phyloP scores from a whole-genome alignment of 805 yeast species.

The Myxozyma geophila region DNA sequence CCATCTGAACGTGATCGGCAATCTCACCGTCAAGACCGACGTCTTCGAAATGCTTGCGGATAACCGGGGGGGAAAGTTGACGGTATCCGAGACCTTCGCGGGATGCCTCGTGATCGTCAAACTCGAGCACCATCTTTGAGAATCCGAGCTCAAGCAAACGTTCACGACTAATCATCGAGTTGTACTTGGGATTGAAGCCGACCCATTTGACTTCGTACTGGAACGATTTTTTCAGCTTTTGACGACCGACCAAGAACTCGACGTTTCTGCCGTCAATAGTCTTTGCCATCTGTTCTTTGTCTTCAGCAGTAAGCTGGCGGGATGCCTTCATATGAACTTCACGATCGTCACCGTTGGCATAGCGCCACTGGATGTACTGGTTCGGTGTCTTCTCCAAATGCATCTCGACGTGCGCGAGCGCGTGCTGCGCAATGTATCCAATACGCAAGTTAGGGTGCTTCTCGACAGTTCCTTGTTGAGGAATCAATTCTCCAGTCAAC shows the following conservation, averaged over 20 bases:
- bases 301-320: constrained; percentile 80
- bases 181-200: constrained; percentile 76
- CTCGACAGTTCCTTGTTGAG: constrained; percentile 87
- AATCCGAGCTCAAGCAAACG: constrained; percentile 80
- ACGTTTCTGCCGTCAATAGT: constrained; percentile 79
- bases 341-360: constrained; percentile 96
- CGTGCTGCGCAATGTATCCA: constrained; percentile 98
- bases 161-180: constrained; percentile 92
- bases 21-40: constrained; percentile 97
- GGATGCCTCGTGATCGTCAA: constrained; percentile 98
- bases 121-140: constrained; percentile 88
- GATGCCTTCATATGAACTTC: constrained; percentile 93
- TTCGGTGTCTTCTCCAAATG: constrained; percentile 98
- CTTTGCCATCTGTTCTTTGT: constrained; percentile 74
- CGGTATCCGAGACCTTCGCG: constrained; percentile 99
- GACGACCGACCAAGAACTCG: constrained; percentile 97
- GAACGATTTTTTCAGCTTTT: constrained; percentile 92
- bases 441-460: constrained; percentile 98
- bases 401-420: constrained; percentile 94
- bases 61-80: constrained; percentile 87
- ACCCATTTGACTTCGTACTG: constrained; percentile 98
- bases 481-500: constrained; percentile 88
- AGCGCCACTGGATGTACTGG: constrained; percentile 98
- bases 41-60: constrained; percentile 94
- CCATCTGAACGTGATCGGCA: constrained; percentile 97